These are phyloP conservation scores for Malassezia globosa DNA, from an alignment of 1,284 basidiomycete species.

Conservation along the genomic window DNA sequence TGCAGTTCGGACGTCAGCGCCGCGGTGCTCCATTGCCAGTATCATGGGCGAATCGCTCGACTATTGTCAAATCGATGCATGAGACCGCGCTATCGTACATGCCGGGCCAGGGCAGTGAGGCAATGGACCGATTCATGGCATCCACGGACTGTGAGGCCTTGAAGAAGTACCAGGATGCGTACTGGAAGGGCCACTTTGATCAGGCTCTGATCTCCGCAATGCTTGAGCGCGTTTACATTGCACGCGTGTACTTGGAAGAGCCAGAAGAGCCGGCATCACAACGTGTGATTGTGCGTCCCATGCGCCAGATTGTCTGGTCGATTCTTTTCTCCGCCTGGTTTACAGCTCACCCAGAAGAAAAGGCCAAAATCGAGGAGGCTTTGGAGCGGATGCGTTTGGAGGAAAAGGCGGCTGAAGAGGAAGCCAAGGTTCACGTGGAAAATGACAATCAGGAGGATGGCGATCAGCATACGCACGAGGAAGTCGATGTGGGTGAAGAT, in stretches of 20 bases:
- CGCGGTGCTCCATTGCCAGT: constrained; percentile 16
- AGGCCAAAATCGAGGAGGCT: constrained; percentile 6
- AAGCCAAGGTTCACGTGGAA: neutral
- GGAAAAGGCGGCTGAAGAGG: neutral
- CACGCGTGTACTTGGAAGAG: constrained; percentile 17
- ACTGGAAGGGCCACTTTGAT: constrained; percentile 15
- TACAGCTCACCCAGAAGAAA: constrained; percentile 12
- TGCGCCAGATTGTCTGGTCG: constrained; percentile 13
- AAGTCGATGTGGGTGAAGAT: neutral
- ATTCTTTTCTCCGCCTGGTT: constrained; percentile 13
- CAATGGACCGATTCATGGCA: constrained; percentile 16
- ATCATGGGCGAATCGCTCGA: constrained; percentile 10
- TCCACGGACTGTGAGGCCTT: constrained; percentile 1
- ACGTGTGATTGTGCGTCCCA: constrained; percentile 7
- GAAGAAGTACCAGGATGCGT: constrained; percentile 11
- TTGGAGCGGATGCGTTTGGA: constrained; percentile 2
- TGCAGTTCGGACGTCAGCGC: constrained; percentile 16
- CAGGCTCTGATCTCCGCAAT: constrained; percentile 15
- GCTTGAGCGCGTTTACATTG: constrained; percentile 17
- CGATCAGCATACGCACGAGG: too few relatives aligned
- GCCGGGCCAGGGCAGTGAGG: constrained; percentile 9
- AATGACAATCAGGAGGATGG: neutral
- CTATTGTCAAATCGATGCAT: constrained; percentile 13
- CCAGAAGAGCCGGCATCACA: constrained; percentile 15
- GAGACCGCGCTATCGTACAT: constrained; percentile 10